Evolutionary conservation across 441 rosid species (phyloP).

Genomic region (Eutrema salsugineum): DNA sequence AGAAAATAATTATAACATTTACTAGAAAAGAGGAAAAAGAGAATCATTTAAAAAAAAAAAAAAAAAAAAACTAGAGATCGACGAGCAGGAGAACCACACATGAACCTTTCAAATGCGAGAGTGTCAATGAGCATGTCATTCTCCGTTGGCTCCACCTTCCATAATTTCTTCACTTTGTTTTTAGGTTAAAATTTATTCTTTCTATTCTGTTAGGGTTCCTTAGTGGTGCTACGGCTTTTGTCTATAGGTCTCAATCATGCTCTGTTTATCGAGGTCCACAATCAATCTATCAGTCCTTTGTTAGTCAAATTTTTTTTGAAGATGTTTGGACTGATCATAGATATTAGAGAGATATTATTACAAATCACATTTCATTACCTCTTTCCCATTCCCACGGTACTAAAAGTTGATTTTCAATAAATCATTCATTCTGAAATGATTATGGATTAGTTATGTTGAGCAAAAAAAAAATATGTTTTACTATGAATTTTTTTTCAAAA

Average conservation of each 20-base stretch:
- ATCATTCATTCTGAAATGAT: neutral
- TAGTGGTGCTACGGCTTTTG: neutral
- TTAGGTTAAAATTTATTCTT: neutral
- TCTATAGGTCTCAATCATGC: neutral
- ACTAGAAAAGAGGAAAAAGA: neutral
- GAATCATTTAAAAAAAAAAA: no score
- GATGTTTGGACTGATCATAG: neutral
- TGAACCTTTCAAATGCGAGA: neutral
- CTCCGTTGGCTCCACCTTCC: neutral
- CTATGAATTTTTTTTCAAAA: neutral
- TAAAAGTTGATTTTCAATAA: neutral
- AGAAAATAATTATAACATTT: neutral
- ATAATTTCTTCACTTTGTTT: constrained; percentile 2
- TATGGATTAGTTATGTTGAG: no score
- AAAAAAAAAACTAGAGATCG: no score
- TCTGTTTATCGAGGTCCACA: neutral
- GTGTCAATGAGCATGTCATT: neutral
- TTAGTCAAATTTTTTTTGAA: neutral
- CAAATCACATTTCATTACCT: neutral
- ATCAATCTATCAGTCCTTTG: neutral
- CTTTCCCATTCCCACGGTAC: neutral
- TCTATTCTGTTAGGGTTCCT: neutral
- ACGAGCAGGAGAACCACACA: neutral
- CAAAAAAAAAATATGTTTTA: neutral
- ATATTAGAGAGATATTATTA: neutral